Percentiles rank a stretch among this genome's conserved stretches.
Conservation (phyloP, 2,329 filamentous ascomycete species). For the Lachnellula hyalina region DNA sequence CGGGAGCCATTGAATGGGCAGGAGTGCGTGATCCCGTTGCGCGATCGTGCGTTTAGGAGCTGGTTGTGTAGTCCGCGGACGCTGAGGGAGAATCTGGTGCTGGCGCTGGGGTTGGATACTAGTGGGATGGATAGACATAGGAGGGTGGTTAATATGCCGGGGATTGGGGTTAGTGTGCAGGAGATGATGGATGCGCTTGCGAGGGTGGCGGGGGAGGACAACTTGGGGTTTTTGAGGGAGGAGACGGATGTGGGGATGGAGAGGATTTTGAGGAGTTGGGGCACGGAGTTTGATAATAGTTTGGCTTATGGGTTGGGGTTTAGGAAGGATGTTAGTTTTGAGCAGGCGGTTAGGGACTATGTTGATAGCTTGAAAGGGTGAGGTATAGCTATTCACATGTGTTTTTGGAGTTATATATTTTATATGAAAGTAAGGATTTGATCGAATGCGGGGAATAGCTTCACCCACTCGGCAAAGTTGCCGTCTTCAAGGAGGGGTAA, state of each 20-base stretch:
- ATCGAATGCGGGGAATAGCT: neutral
- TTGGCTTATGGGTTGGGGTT: conserved; percentile 48
- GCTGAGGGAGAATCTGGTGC: conserved; percentile 48
- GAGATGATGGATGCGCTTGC: conserved; percentile 55
- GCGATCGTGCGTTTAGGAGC: conserved; percentile 44
- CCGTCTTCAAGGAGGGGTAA: conserved; percentile 1
- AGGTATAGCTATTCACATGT: neutral
- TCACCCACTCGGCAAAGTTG: conserved; percentile 8
- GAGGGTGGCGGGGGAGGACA: conserved; percentile 50
- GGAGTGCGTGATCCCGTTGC: conserved; percentile 48
- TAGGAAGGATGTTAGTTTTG: conserved; percentile 45
- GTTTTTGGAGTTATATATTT: neutral
- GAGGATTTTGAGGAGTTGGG: conserved; percentile 56
- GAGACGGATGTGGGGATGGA: conserved; percentile 49
- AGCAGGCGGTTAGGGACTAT: conserved; percentile 52
- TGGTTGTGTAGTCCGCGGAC: conserved; percentile 51
- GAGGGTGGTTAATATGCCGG: conserved; percentile 53
- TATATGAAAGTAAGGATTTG: neutral
- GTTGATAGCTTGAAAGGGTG: conserved; percentile 19
- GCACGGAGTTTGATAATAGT: conserved; percentile 49
- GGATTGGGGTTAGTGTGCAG: conserved; percentile 51
- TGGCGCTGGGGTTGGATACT: conserved; percentile 37
- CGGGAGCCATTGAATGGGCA: conserved; percentile 52
- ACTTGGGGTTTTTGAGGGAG: conserved; percentile 47
- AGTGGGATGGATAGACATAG: conserved; percentile 40